Evolutionary conservation across 805 yeast genomes (phyloP).

Genomic region (Candida vaughaniae): DNA sequence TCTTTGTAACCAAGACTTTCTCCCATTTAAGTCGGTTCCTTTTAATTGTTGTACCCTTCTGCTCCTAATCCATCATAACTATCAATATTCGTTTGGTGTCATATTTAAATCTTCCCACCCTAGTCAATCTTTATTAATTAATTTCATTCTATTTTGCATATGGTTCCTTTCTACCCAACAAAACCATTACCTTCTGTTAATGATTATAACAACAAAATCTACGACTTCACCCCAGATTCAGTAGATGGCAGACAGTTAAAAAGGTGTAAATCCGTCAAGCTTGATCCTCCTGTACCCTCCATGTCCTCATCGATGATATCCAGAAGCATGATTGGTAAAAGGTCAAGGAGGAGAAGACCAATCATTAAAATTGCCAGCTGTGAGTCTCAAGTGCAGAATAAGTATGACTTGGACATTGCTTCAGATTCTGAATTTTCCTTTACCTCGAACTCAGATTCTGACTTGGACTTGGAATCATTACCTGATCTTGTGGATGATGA

Average conservation of each 20-base stretch:
- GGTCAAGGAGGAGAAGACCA: constrained; percentile 11
- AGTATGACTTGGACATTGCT: background rate
- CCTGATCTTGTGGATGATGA: constrained; percentile 36
- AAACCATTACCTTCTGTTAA: constrained; percentile 24
- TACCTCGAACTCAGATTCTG: constrained; percentile 15
- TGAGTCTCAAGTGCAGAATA: background rate
- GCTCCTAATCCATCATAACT: background rate
- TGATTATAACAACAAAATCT: constrained; percentile 20
- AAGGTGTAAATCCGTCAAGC: constrained; percentile 15
- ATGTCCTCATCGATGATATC: constrained; percentile 9
- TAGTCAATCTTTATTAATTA: constrained; percentile 21
- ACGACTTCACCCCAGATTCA: constrained; percentile 20
- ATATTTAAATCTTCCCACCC: constrained; percentile 22
- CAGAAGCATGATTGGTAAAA: constrained; percentile 4
- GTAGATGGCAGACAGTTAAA: constrained; percentile 12
- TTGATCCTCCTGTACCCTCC: background rate
- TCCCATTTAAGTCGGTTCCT: background rate
- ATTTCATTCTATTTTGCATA: constrained; percentile 4
- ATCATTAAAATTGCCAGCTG: constrained; percentile 4
- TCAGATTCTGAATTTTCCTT: constrained; percentile 15
- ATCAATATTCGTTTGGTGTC: background rate
- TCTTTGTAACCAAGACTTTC: background rate
- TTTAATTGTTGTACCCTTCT: background rate
- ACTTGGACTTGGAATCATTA: constrained; percentile 35
- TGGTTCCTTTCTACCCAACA: constrained; percentile 14